Base-by-base conservation (phyloP, 768 basidiomycete species). In the Russula sp. region DNA sequence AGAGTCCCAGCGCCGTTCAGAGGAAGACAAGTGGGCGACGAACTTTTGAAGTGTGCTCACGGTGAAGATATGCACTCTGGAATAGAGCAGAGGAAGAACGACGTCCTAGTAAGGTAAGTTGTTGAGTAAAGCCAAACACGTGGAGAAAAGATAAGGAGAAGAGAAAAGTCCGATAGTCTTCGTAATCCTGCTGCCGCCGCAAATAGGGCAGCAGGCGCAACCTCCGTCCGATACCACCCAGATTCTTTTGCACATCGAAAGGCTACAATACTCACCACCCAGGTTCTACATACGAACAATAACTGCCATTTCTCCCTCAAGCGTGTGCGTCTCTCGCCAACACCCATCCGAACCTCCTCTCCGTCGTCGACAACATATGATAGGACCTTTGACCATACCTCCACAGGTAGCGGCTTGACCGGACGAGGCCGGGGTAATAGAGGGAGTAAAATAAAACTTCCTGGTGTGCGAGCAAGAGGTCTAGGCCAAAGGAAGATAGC, bases 1-100 rank as follows among this genome's bases (percentile, higher is more conserved):
- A 47, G 90, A 89, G 68, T 93, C 91, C 93, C 93, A 96, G 69
- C 80, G 81, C 66, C 82, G 79, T 64, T 96, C 93, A 7, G 86
- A 85, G 35, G 70, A 67, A 61, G 78, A 74, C 1, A 95, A 78
- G 25, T 75, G 76, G n/a, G 74, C 61, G n/a, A 80, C 75, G 66
- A 93, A 86, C 62, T 76, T 78, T 58, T 81, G 78, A 45, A 93
- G 75, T 6, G 76, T 70, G 13, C 70, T 58, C 11, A 82, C 67
- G 20, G 76, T 75, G 6, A 70, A 69, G 35, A 89, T 72, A 34
- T 70, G 71, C 29, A 87, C 77, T 35, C 73, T 73, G n/a, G 80
- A 73, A 69, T 88, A 91, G 54, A 90, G 73, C 41, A 89, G 70
- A 0, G 90, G 88, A n/a, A 81, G 75, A 4, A 78, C 82, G 51